phyloP scores from a whole-genome alignment of 78 protist genomes.

The Dictyostelium firmibasis region DNA sequence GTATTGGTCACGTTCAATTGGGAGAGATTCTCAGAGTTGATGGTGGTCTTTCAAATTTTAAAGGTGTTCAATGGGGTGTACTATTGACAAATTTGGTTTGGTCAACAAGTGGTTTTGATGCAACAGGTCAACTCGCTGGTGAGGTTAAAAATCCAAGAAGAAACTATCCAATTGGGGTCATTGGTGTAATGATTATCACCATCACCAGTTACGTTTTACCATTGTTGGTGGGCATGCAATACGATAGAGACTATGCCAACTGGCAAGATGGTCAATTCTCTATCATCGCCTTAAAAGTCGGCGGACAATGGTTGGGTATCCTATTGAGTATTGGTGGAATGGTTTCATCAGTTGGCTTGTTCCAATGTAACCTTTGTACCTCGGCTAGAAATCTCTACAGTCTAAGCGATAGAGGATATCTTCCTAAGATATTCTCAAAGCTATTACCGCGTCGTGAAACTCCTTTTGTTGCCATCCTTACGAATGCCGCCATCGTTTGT shows the following conservation, averaged over 20 bases:
- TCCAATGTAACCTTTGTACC: slow-evolving; percentile 44
- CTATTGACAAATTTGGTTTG: slow-evolving; percentile 20
- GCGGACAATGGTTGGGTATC: slow-evolving; percentile 54
- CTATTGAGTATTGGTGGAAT: slow-evolving; percentile 62
- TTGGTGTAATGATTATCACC: slow-evolving; percentile 41
- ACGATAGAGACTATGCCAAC: slow-evolving; percentile 12
- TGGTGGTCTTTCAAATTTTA: slow-evolving; percentile 14
- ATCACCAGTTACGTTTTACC: slow-evolving; percentile 30
- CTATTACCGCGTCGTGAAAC: slow-evolving; percentile 36
- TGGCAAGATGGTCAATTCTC: slow-evolving; percentile 74
- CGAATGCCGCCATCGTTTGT: slow-evolving; percentile 9
- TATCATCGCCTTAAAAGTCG: slow-evolving; percentile 12
- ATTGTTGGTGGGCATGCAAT: slow-evolving; percentile 56
- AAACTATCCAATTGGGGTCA: slow-evolving; percentile 59
- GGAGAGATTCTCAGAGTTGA: not conserved
- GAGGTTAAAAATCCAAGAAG: slow-evolving; percentile 56
- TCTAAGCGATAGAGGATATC: slow-evolving; percentile 22
- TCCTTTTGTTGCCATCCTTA: slow-evolving; percentile 31
- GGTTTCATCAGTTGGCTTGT: slow-evolving; percentile 37
- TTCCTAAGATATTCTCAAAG: slow-evolving; percentile 33
- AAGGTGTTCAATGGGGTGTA: slow-evolving; percentile 12
- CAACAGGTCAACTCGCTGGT: slow-evolving; percentile 58
- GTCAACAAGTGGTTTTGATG: slow-evolving; percentile 45
- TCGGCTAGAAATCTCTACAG: slow-evolving; percentile 15
- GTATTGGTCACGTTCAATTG: slow-evolving; percentile 44